Evolutionary conservation across 2,329 filamentous ascomycete species (phyloP).

Genomic region (Colletotrichum tropicale): DNA sequence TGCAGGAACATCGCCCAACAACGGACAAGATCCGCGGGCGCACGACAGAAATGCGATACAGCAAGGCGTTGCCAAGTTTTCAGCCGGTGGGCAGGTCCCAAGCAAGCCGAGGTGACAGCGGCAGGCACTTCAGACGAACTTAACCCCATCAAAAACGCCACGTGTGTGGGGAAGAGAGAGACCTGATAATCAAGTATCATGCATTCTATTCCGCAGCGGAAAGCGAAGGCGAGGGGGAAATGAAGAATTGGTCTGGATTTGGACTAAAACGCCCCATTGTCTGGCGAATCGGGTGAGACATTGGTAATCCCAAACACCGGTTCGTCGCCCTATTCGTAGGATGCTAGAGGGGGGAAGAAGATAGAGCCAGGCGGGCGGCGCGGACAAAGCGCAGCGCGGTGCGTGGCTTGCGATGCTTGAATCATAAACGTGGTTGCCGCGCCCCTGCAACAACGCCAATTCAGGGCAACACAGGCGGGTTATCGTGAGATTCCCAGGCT

Average conservation of each 20-base stretch:
- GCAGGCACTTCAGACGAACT: neutral
- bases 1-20: neutral
- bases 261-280: neutral
- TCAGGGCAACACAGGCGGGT: neutral
- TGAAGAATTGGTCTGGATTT: neutral
- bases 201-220: neutral
- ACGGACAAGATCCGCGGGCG: neutral
- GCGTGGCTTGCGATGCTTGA: neutral
- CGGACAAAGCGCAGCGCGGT: neutral
- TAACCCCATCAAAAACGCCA: neutral
- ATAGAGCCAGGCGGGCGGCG: neutral
- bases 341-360: neutral
- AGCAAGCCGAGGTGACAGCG: neutral
- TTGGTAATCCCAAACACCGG: neutral
- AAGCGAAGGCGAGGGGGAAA: neutral
- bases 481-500: neutral
- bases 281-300: neutral
- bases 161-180: neutral
- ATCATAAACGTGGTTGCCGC: neutral
- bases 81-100: neutral
- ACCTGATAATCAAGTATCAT: neutral
- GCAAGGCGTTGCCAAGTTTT: neutral
- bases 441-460: neutral
- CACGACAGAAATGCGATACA: neutral
- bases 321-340: neutral